Evolutionary conservation across 169 alveolate species (phyloP).

Genomic region (Eimeria mitis): DNA sequence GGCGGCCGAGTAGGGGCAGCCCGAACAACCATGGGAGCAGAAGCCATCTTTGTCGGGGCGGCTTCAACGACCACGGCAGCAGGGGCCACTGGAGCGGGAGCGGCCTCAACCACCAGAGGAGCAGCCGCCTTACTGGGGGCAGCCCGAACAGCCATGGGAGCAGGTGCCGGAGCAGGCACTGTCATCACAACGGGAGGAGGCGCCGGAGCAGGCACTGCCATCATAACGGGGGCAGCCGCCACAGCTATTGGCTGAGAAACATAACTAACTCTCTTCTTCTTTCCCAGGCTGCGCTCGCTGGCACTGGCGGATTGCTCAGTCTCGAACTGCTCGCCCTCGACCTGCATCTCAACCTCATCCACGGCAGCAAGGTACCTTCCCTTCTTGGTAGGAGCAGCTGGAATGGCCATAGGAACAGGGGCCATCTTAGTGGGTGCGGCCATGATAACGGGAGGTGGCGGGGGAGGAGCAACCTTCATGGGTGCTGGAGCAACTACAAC

Average conservation of each 20-base stretch:
- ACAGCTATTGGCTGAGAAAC: background rate
- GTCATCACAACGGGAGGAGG: constrained; percentile 1
- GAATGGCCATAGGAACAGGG: constrained; percentile 22
- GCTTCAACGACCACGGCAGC: constrained; percentile 38
- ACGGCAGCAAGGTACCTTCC: constrained; percentile 27
- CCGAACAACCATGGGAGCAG: background rate
- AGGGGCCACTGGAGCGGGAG: constrained; percentile 5
- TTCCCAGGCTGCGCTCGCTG: constrained; percentile 17
- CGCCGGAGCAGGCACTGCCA: constrained; percentile 7
- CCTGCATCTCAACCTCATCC: constrained; percentile 13
- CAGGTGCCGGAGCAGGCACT: background rate
- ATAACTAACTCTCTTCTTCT: constrained; percentile 18
- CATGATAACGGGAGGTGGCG: background rate
- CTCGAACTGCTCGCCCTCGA: background rate
- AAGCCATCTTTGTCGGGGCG: constrained; percentile 6
- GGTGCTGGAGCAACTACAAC: background rate
- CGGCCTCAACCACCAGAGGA: constrained; percentile 41
- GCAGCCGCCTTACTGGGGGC: constrained; percentile 27
- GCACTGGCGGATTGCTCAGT: background rate
- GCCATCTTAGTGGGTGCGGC: constrained; percentile 6
- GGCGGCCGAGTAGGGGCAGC: background rate
- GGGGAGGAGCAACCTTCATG: constrained; percentile 16
- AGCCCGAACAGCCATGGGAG: constrained; percentile 4
- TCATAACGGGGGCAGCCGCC: constrained; percentile 13
- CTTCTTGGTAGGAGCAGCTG: constrained; percentile 37